phyloP scores from a whole-genome alignment of 306 rosid genomes.

The Acacia crassicarpa region DNA sequence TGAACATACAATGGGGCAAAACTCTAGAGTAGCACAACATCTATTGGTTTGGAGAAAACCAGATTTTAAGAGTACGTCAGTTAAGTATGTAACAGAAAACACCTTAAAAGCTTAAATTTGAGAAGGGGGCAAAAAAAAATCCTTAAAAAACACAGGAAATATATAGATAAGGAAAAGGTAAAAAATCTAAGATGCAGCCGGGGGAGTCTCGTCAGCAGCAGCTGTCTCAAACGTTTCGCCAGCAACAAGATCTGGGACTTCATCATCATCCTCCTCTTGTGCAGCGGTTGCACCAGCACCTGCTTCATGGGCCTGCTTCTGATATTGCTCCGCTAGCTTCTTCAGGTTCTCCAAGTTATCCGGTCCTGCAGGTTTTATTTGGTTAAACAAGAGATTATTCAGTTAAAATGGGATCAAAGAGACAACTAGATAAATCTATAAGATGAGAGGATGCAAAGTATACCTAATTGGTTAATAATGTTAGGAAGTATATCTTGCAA shows the following conservation, averaged over 20 bases:
- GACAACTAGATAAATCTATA: not conserved
- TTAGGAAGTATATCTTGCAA: slow-evolving; percentile 96
- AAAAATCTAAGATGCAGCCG: slow-evolving; percentile 40
- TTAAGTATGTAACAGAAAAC: slow-evolving; percentile 34
- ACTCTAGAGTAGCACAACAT: slow-evolving; percentile 8
- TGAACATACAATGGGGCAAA: slow-evolving; percentile 13
- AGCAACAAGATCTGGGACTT: slow-evolving; percentile 85
- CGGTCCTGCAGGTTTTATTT: slow-evolving; percentile 58
- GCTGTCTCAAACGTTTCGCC: slow-evolving; percentile 88
- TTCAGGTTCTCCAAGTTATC: slow-evolving; percentile 91
- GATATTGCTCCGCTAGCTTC: slow-evolving; percentile 86
- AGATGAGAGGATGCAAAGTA: not conserved
- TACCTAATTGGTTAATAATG: slow-evolving; percentile 91
- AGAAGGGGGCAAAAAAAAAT: not conserved
- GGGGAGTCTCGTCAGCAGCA: slow-evolving; percentile 65
- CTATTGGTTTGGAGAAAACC: not conserved
- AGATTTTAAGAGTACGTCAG: slow-evolving; percentile 24
- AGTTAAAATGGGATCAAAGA: not conserved
- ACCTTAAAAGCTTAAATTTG: slow-evolving; percentile 37
- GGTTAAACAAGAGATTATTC: not conserved
- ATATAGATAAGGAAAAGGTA: slow-evolving; percentile 32
- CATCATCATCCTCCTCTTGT: slow-evolving; percentile 73
- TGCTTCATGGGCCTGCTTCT: slow-evolving; percentile 76
- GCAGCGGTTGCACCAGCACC: slow-evolving; percentile 48
- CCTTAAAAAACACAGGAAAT: slow-evolving; percentile 30